Evolutionary conservation across 768 basidiomycete species (phyloP).

Genomic region (Boletus reticulatus): DNA sequence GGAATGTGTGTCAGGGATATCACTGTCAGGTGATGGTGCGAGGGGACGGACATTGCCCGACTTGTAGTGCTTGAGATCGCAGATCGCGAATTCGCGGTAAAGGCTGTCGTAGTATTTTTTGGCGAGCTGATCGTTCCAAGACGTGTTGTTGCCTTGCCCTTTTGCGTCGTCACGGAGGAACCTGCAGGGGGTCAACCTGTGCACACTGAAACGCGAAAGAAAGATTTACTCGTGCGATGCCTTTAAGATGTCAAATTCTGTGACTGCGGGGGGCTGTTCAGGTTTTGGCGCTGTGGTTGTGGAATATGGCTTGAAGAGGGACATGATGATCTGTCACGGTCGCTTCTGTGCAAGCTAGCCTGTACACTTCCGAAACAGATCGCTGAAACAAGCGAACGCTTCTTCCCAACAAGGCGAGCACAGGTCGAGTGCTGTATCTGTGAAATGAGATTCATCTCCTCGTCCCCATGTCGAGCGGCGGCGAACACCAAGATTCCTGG

Average conservation of each 20-base stretch:
- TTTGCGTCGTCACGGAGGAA: slow-evolving; percentile 65
- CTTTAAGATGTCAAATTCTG: slow-evolving; percentile 78
- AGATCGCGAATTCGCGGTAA: slow-evolving; percentile 89
- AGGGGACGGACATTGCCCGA: slow-evolving; percentile 67
- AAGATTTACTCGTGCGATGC: slow-evolving; percentile 59
- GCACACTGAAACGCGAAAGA: neutral
- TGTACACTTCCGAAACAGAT: neutral
- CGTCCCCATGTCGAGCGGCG: no score
- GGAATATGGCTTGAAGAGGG: no score
- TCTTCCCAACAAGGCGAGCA: no score
- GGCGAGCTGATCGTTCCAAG: slow-evolving; percentile 86
- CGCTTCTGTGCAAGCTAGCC: no score
- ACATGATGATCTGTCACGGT: neutral
- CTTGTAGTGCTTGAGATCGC: slow-evolving; percentile 96
- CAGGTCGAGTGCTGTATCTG: no score
- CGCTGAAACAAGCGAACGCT: neutral
- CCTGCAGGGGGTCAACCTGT: slow-evolving; percentile 35
- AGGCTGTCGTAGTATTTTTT: slow-evolving; percentile 85
- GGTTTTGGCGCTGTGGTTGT: no score
- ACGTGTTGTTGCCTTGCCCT: slow-evolving; percentile 4
- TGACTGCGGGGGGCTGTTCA: slow-evolving; percentile 4
- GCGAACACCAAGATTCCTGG: neutral
- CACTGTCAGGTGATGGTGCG: neutral
- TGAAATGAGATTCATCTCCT: neutral
- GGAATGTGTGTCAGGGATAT: neutral